Base-by-base conservation (phyloP, 345 rosid genomes). In the Euphorbia peplus region DNA sequence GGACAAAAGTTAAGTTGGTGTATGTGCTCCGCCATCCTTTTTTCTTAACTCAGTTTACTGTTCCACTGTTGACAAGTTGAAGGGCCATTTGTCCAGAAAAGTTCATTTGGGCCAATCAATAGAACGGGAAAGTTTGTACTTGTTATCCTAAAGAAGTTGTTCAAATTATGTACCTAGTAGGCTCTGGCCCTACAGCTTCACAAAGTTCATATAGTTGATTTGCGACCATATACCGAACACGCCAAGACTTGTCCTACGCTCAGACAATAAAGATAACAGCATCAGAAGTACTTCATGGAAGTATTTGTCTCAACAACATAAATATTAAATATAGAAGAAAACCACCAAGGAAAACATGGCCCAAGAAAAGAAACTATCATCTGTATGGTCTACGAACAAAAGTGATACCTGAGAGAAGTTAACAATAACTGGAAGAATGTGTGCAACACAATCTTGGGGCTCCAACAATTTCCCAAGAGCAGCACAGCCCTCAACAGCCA, bases 401-500 rank as follows among this genome's bases (percentile, higher is more conserved):
- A 42, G 39, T 28, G 50, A 60, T 85, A 88, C 98, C 95, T 91
- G 98, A 11, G 98, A 93, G 81, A 93, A 93, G 76, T 76, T 93
- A 54, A 89, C 98, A 68, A 93, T 85, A 69, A 91, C 96, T 12
- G 98, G 96, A 55, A 93, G 97, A 76, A 91, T 84, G 77, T 89
- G 95, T 35, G 87, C 79, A 15, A 91, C 83, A 61, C 98, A 93
- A 72, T 91, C 97, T 70, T 86, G 97, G 44, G 96, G 87, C 67
- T 91, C 93, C 89, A 93, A 85, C 85, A 93, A 76, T 73, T 93
- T 93, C 54, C 98, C 98, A 71, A 93, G 93, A 60, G 97, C 88
- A 67, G 96, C 98, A 83, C 98, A 89, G 56, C 96, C 91, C 87
- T 93, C 98, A 57, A 93, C 98, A 28, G 97, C 95, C 85, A 93